Conservation (phyloP, 345 rosid species). For the Turritis glabra region DNA sequence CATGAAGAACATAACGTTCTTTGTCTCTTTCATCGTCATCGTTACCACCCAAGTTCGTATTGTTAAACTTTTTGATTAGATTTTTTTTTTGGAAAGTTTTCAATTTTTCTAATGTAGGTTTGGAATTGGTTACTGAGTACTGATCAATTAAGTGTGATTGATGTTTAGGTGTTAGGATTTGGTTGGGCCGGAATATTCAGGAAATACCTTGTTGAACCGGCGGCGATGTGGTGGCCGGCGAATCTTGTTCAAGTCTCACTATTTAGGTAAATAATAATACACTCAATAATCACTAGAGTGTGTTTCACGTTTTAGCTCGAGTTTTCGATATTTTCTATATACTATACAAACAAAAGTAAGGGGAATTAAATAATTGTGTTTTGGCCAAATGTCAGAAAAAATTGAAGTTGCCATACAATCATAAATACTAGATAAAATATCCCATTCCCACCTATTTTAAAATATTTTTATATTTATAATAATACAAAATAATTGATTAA, state of each 20-base stretch:
- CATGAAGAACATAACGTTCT: slow-evolving; percentile 73
- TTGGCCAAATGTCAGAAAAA: slow-evolving; percentile 2
- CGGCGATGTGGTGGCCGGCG: slow-evolving; percentile 99
- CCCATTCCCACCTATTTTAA: background rate
- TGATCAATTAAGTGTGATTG: slow-evolving; percentile 34
- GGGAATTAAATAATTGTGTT: background rate
- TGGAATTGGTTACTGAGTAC: slow-evolving; percentile 4
- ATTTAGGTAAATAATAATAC: slow-evolving; percentile 58
- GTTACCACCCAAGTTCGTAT: slow-evolving; percentile 80
- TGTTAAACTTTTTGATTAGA: too few relatives aligned
- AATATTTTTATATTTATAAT: background rate
- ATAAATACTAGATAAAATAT: background rate
- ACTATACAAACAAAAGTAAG: background rate
- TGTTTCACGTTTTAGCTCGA: background rate
- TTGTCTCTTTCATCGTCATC: slow-evolving; percentile 78
- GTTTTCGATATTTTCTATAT: slow-evolving; percentile 21
- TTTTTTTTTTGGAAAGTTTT: background rate
- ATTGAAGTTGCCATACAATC: background rate
- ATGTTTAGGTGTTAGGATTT: slow-evolving; percentile 81
- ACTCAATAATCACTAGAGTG: background rate
- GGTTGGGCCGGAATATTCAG: slow-evolving; percentile 99
- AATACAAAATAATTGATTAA: background rate
- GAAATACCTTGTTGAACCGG: slow-evolving; percentile 87
- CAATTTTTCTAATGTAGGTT: background rate
- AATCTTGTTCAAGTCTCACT: slow-evolving; percentile 97